A percentile compares a stretch with the other conserved stretches of the same genome.
Conservation (phyloP, 257 asterid species). For the Solanum boliviense region DNA sequence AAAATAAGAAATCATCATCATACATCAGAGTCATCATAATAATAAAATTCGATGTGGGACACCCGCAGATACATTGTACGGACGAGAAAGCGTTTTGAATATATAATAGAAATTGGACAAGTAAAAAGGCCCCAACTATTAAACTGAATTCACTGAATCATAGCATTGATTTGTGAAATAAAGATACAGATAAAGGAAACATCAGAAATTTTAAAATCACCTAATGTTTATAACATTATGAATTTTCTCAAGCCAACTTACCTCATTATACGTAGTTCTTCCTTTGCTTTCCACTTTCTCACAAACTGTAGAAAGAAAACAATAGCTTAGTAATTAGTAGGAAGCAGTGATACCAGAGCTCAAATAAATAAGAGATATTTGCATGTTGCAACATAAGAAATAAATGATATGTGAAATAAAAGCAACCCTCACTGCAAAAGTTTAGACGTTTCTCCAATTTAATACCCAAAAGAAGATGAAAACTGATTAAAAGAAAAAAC, state of each 20-base stretch:
- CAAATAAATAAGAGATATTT: background rate
- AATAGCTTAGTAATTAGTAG: constrained; percentile 7
- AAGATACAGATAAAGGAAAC: background rate
- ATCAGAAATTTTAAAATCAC: background rate
- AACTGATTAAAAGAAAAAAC: constrained; percentile 20
- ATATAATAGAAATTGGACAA: background rate
- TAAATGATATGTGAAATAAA: background rate
- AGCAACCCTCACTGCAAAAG: background rate
- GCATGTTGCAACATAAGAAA: background rate
- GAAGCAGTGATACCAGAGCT: background rate
- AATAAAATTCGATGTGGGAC: background rate
- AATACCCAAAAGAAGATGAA: background rate
- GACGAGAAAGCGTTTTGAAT: background rate
- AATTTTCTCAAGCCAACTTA: constrained; percentile 18
- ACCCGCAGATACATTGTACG: background rate
- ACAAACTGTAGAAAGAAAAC: constrained; percentile 51
- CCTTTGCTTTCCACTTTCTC: constrained; percentile 99
- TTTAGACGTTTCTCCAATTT: background rate
- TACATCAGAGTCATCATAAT: background rate
- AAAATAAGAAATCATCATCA: background rate
- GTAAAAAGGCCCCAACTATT: background rate
- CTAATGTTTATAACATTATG: background rate
- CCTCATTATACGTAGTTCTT: constrained; percentile 98
- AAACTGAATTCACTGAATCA: background rate
- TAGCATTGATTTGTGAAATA: background rate